Evolutionary conservation across 108 stramenopile genomes (phyloP).

Genomic region (Fistulifera pelliculosa): DNA sequence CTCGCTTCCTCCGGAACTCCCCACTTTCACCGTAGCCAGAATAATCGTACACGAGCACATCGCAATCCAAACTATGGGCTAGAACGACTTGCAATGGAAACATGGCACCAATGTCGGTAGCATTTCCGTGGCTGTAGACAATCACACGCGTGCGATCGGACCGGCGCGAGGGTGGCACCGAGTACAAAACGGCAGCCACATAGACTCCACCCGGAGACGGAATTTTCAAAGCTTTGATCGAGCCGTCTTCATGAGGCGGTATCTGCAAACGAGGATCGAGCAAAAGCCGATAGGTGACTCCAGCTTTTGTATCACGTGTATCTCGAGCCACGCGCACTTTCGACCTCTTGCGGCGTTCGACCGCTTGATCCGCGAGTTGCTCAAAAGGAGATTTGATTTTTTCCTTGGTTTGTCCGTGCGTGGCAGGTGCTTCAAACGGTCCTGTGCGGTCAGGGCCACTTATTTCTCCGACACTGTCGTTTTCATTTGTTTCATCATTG

Average conservation of each 20-base stretch:
- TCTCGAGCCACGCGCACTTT: conserved; percentile 51
- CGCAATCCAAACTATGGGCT: conserved; percentile 50
- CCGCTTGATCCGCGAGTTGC: conserved; percentile 58
- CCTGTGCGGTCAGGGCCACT: conserved; percentile 7
- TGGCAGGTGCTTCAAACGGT: conserved; percentile 10
- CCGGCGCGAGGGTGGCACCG: conserved; percentile 21
- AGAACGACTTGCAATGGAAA: conserved; percentile 49
- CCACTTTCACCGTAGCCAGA: conserved; percentile 78
- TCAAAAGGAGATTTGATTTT: conserved; percentile 44
- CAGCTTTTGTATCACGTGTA: conserved; percentile 40
- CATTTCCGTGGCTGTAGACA: conserved; percentile 82
- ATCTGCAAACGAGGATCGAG: conserved; percentile 34
- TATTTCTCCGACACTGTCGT: conserved; percentile 14
- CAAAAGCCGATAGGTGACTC: conserved; percentile 42
- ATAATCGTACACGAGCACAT: conserved; percentile 84
- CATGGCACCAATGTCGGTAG: conserved; percentile 85
- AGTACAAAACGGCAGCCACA: conserved; percentile 59
- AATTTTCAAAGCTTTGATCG: conserved; percentile 55
- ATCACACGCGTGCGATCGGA: conserved; percentile 60
- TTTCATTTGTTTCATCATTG: no score
- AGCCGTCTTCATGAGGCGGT: conserved; percentile 25
- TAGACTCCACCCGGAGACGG: conserved; percentile 39
- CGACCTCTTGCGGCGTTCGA: conserved; percentile 43
- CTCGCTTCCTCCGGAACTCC: conserved; percentile 72
- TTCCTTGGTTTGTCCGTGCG: conserved; percentile 28